Conservation (phyloP, 2,329 filamentous ascomycete species). For the Ustilaginoidea virens region DNA sequence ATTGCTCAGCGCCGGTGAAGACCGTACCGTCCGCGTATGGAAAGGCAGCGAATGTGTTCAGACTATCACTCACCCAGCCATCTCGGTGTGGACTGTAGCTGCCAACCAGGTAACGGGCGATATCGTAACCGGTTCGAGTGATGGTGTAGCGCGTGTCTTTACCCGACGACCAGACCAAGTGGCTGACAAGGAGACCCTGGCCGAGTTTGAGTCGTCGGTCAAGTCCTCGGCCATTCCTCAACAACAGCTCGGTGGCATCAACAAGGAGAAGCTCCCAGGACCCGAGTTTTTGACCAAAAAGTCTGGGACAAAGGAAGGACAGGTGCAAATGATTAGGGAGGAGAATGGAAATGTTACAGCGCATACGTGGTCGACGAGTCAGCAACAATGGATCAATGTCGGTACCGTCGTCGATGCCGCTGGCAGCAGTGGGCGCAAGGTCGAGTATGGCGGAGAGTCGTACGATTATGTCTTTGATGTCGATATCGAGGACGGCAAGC, state of each 20-base stretch:
- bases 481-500: slow-evolving; percentile 88
- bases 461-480: slow-evolving; percentile 97
- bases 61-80: slow-evolving; percentile 91
- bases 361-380: slow-evolving; percentile 66
- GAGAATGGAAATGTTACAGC: slow-evolving; percentile 68
- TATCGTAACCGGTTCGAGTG: slow-evolving; percentile 86
- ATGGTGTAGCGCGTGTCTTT: slow-evolving; percentile 74
- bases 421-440: slow-evolving; percentile 66
- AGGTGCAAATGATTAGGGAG: slow-evolving; percentile 83
- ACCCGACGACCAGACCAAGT: slow-evolving; percentile 53
- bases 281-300: slow-evolving; percentile 73
- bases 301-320: slow-evolving; percentile 86
- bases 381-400: slow-evolving; percentile 68
- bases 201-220: slow-evolving; percentile 68
- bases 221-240: slow-evolving; percentile 75
- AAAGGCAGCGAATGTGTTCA: slow-evolving; percentile 69
- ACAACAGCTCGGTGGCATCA: slow-evolving; percentile 67
- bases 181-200: slow-evolving; percentile 52
- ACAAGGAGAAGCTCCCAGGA: slow-evolving; percentile 83
- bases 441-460: slow-evolving; percentile 64
- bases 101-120: slow-evolving; percentile 71
- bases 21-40: slow-evolving; percentile 89
- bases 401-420: slow-evolving; percentile 90
- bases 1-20: slow-evolving; percentile 81
- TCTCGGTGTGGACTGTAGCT: slow-evolving; percentile 92